Base-by-base conservation (phyloP, 75 land plant genomes). In the Pseudotsuga menziesii region DNA sequence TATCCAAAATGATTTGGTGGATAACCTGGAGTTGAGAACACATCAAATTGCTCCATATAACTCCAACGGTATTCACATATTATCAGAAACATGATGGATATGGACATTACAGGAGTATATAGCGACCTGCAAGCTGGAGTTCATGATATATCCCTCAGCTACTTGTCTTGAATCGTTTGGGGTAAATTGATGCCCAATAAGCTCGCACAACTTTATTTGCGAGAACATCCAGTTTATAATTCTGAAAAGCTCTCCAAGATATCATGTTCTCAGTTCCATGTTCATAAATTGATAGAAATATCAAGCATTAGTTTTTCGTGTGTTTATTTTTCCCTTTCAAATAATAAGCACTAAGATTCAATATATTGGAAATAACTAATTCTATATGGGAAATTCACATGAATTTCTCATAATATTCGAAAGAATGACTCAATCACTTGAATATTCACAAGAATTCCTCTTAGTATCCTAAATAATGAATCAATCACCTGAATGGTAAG, bases 31-130 rank as follows among this genome's bases (percentile, higher is more conserved):
- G 61, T 59, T 78, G n/a, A 79, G 78, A 55, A 82, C 81, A 19
- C 84, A 85, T 78, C 81, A 79, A 71, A 82, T 85, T 69, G 76
- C 87, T 52, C 80, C 86, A 7, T 85, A 85, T 77, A 85, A 60
- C 14, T 82, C 84, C 13, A 60, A 71, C 44, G 85, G 85, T 36
- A 73, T 79, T 58, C 83, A 82, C 25, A 80, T 72, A 56, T 79
- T 76, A 72, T 72, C 83, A 56, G 82, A 80, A 64, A 80, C 74
- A 52, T 17, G 15, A 52, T 22, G 22, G 60, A 20, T 19, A 58
- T 20, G 58, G 12, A 29, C 1, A 29, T 29, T 15, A 57, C 58
- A 19, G 3, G 58, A 57, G 3, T 14, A 57, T 9, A 15, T 14
- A 57, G 15, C 2, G 14, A 15, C 13, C 58, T 57, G 58, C 58